Evolutionary conservation across 2,329 filamentous ascomycete species (phyloP), one percentile per base, ranked within the genome.

Genomic region (Fusarium neocosmosporiellum): DNA sequence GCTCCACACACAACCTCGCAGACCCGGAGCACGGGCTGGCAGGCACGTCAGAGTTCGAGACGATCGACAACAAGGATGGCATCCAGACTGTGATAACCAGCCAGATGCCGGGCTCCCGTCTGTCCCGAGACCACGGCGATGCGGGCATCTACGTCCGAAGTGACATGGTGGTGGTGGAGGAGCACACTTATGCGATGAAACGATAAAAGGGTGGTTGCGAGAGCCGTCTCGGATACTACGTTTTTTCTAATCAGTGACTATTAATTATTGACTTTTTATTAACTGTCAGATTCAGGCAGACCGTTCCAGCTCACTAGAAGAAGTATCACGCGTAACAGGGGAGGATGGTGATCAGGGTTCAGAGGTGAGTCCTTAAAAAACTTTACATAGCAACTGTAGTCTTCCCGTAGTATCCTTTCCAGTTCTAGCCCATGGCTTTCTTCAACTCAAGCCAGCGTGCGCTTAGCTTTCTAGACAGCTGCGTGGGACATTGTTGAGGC

Each of bases 1-100:
- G 74, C n/a, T 76, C 74, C 8, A 73, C 70, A 2, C 72, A 75
- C 36, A 72, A 76, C 20, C 61, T 76, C 2, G 74, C 74, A 2
- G 74, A 75, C 1, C 64, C 65, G 0, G 74, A 76, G 6, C 65
- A 66, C 20, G 67, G 72, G 3, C 16, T 74, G 0, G 27, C 11
- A 53, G 29, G 53, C 7, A 54, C 22, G 14, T 57, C 62, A 7
- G 70, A 76, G 2, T 75, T 73, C 13, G 70, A 76, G 37, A 54
- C 65, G 1, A 5, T 62, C 1, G 65, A 72, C 1, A 39, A 34
- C 11, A 68, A 60, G 10, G 66, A 69, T 1, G 67, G 70, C 1
- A 57, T 73, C 20, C 59, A 54, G 14, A 75, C 74, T 0, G 63
- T 62, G 1, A 73, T 76, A 16, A 73, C 74, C 0, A 76, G 70